Evolutionary conservation across 108 stramenopile species (phyloP).

Genomic region (Nitzschia palea): DNA sequence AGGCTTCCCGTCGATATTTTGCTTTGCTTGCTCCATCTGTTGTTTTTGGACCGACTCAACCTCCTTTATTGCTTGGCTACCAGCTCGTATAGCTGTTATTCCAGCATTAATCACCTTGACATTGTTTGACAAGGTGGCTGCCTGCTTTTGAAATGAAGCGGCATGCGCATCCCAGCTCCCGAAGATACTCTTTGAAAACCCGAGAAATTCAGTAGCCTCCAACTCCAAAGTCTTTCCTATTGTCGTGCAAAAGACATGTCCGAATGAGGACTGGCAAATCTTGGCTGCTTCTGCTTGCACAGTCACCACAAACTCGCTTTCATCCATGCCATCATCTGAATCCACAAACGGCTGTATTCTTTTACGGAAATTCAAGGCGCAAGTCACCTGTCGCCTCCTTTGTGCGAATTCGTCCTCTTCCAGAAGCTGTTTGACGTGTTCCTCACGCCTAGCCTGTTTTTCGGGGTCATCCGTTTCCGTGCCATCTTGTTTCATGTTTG

Average conservation of each 20-base stretch:
- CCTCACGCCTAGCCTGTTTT: conserved; percentile 24
- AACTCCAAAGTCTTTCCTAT: conserved; percentile 80
- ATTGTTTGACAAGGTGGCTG: conserved; percentile 48
- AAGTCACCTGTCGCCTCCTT: conserved; percentile 72
- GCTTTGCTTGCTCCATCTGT: conserved; percentile 17
- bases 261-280: conserved; percentile 74
- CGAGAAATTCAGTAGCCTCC: conserved; percentile 81
- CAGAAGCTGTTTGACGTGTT: conserved; percentile 45
- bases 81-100: conserved; percentile 65
- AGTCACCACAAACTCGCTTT: conserved; percentile 56
- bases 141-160: conserved; percentile 56
- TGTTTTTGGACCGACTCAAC: conserved; percentile 70
- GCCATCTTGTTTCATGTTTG: conserved; percentile 25
- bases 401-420: conserved; percentile 73
- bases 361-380: conserved; percentile 63
- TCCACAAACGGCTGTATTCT: conserved; percentile 63
- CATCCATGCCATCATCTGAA: conserved; percentile 29
- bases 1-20: neutral
- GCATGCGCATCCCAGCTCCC: conserved; percentile 69
- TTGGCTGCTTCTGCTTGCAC: conserved; percentile 70
- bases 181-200: conserved; percentile 57
- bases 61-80: conserved; percentile 74
- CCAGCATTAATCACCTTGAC: conserved; percentile 69
- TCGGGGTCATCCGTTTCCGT: neutral
- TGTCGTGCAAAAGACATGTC: conserved; percentile 69